Evolutionary conservation across 257 asterid species (phyloP).

Genomic region (Solanum chilense): DNA sequence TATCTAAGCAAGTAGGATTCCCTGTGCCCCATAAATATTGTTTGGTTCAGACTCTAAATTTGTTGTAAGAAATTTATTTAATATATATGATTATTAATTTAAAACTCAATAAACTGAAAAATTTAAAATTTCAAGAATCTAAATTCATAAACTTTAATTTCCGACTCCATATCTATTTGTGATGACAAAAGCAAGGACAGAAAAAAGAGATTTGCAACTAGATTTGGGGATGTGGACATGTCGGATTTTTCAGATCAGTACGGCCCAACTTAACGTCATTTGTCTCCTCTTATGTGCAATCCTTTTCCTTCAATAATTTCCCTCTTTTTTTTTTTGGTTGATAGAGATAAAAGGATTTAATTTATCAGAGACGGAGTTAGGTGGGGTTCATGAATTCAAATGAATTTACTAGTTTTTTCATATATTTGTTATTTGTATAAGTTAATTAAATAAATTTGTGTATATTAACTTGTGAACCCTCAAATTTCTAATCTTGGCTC

Average conservation of each 20-base stretch:
- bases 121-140: fast-evolving
- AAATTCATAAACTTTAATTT: not conserved
- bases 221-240: conserved; percentile 13
- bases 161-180: fast-evolving
- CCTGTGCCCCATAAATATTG: not conserved
- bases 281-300: not conserved
- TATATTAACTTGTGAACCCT: too few relatives aligned
- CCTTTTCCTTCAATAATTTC: not conserved
- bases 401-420: fast-evolving
- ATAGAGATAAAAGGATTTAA: not conserved
- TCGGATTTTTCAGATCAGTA: not conserved
- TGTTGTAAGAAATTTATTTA: not conserved
- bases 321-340: not conserved
- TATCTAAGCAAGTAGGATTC: not conserved
- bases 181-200: not conserved
- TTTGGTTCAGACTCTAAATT: not conserved
- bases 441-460: too few relatives aligned
- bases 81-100: not conserved
- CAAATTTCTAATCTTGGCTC: too few relatives aligned
- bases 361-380: not conserved
- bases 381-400: fast-evolving
- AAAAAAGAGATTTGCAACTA: not conserved
- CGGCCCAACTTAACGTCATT: not conserved
- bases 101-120: not conserved
- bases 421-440: fast-evolving